Evolutionary conservation across 1,139 yeast species (phyloP).

Genomic region (Hansenula anomala): DNA sequence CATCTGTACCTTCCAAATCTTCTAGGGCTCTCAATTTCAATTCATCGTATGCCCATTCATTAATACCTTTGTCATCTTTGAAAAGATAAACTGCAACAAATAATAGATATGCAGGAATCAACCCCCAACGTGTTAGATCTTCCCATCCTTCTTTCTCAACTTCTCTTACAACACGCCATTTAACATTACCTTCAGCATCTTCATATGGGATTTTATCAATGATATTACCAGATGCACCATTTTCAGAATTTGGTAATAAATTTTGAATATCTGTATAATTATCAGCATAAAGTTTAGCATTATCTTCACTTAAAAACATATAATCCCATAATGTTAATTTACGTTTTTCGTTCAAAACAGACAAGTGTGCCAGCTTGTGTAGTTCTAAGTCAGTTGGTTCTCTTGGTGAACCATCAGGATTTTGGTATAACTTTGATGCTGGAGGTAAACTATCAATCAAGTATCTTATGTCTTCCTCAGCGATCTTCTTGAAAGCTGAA

Average conservation of each 20-base stretch:
- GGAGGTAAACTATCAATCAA: conserved; percentile 40
- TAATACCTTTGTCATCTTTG: conserved; percentile 39
- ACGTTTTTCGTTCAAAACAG: conserved; percentile 54
- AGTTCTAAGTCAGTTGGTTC: conserved; percentile 69
- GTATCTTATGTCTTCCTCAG: conserved; percentile 23
- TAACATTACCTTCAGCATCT: conserved; percentile 76
- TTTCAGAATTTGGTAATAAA: conserved; percentile 52
- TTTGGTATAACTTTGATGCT: conserved; percentile 58
- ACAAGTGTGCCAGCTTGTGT: conserved; percentile 69
- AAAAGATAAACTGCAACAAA: conserved; percentile 39
- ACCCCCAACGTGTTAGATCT: conserved; percentile 59
- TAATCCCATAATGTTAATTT: conserved; percentile 57
- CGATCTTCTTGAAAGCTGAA: conserved; percentile 17
- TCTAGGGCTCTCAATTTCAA: conserved; percentile 71
- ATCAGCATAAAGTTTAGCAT: conserved; percentile 54
- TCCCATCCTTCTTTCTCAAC: conserved; percentile 88
- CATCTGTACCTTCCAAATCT: conserved; percentile 49
- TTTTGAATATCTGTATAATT: conserved; percentile 61
- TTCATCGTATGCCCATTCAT: conserved; percentile 84
- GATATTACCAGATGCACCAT: conserved; percentile 58
- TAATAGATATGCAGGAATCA: conserved; percentile 59
- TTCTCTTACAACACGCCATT: conserved; percentile 76
- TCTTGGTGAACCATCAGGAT: conserved; percentile 75
- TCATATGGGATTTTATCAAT: conserved; percentile 83
- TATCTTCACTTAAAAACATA: conserved; percentile 53